These are phyloP conservation scores for Suillus paluster DNA, from an alignment of 768 basidiomycete genomes.

Conservation along the genomic window DNA sequence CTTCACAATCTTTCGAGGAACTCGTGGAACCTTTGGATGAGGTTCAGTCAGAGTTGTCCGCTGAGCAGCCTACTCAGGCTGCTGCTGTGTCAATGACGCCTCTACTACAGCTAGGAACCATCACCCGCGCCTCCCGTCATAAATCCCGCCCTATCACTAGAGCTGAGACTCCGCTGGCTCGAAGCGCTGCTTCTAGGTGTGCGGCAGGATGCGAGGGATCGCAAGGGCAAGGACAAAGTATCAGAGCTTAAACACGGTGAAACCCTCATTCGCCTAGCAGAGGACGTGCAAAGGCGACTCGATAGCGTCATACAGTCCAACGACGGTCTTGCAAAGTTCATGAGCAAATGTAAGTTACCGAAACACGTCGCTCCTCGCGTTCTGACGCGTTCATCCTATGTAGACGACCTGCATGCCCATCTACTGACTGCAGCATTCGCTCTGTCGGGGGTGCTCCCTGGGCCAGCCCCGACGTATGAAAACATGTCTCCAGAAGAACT, in stretches of 20 bases:
- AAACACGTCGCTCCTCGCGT: constrained; percentile 23
- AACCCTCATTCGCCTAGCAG: constrained; percentile 61
- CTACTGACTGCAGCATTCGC: constrained; percentile 78
- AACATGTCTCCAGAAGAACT: constrained; percentile 71
- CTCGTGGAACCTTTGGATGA: constrained; percentile 18
- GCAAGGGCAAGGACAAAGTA: constrained; percentile 39
- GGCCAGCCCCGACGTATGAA: constrained; percentile 56
- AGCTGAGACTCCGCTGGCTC: constrained; percentile 78
- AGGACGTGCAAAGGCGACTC: constrained; percentile 62
- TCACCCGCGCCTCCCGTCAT: constrained; percentile 39
- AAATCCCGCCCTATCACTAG: constrained; percentile 69
- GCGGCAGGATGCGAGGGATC: constrained; percentile 49
- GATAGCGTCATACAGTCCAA: constrained; percentile 64
- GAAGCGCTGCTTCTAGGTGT: constrained; percentile 78
- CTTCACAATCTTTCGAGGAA: constrained; percentile 8
- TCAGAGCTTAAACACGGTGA: constrained; percentile 53
- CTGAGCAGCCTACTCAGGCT: background rate
- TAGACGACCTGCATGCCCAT: constrained; percentile 80
- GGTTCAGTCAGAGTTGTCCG: constrained; percentile 24
- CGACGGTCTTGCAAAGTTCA: constrained; percentile 75
- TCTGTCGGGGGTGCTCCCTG: constrained; percentile 62
- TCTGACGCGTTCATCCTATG: background rate
- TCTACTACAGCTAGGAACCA: constrained; percentile 7
- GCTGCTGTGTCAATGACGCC: background rate
- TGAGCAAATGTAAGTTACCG: constrained; percentile 60